Percentiles rank a stretch among this genome's conserved stretches.
These are phyloP conservation scores for Aspergillus cejpii DNA, from an alignment of 2,329 filamentous ascomycete species.

Conservation along the genomic window DNA sequence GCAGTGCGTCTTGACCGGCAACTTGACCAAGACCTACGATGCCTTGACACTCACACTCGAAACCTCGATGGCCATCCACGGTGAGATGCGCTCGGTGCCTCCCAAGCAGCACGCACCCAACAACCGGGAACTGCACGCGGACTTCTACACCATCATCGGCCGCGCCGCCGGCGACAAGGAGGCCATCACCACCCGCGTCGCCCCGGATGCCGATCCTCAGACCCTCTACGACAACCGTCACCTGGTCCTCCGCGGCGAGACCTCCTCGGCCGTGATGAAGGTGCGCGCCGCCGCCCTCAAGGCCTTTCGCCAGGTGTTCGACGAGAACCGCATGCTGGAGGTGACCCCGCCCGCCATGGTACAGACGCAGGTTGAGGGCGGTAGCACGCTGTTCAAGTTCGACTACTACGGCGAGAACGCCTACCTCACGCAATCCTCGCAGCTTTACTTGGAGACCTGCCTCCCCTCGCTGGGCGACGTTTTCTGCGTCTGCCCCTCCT, in stretches of 20 bases:
- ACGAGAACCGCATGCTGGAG: conserved; percentile 69
- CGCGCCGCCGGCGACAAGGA: conserved; percentile 80
- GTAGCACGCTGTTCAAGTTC: conserved; percentile 82
- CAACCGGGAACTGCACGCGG: conserved; percentile 80
- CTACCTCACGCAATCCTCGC: conserved; percentile 92
- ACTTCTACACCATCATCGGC: conserved; percentile 76
- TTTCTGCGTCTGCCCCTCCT: conserved; percentile 97
- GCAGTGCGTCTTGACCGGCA: conserved; percentile 74
- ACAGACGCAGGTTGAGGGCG: conserved; percentile 91
- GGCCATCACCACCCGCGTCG: conserved; percentile 78
- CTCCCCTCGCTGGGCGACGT: conserved; percentile 87
- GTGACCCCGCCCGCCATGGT: conserved; percentile 86
- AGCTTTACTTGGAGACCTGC: conserved; percentile 94
- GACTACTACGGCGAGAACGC: conserved; percentile 84
- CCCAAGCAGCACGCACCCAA: conserved; percentile 71
- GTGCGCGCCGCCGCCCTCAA: conserved; percentile 73
- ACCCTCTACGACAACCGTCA: conserved; percentile 76
- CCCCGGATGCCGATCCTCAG: conserved; percentile 61
- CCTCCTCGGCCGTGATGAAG: conserved; percentile 76
- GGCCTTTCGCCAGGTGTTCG: conserved; percentile 73
- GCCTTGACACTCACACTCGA: conserved; percentile 77
- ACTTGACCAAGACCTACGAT: conserved; percentile 86
- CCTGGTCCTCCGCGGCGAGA: conserved; percentile 76
- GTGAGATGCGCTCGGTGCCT: conserved; percentile 76
- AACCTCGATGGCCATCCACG: conserved; percentile 76